Base-by-base conservation (phyloP, 331 rosid genomes). In the Acacia concinna region DNA sequence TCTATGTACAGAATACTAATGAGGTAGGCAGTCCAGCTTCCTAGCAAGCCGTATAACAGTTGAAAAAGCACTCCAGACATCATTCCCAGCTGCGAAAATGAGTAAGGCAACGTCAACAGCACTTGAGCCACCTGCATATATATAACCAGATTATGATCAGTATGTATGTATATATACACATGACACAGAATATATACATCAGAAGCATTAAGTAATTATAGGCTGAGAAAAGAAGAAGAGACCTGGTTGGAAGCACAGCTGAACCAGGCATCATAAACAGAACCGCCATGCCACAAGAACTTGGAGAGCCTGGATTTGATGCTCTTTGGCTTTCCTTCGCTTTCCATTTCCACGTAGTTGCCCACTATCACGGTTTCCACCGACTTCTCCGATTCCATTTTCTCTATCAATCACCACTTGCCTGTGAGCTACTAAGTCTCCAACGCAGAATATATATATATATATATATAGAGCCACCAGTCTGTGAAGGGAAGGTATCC, bases 211-310 rank as follows among this genome's bases (percentile, higher is more conserved):
- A 38, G 47, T 25, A 59, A 12, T 3, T 28, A 5, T 18, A 6
- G 21, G 4, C n/a, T 6, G 5, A 4, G 14, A 20, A 6, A 2
- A n/a, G n/a, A 12, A n/a, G 1, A 23, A 41, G 31, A 25, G 14
- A 90, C 97, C 95, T 92, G 97, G 84, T 92, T 91, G 35, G 96
- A 91, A 64, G 96, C 91, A 51, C 96, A 91, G 89, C 93, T 91
- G 76, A 91, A 91, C 97, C 97, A 92, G 31, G 97, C 97, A 80
- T 92, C 97, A 67, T 92, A 92, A 52, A 79, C 93, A 35, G 97
- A 92, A 20, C 97, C 97, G 32, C 97, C 97, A 37, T 92, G 96
- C 97, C 97, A 92, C 60, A 92, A 82, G 77, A 90, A 82, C 4
- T 84, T 82, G 56, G 91, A 86, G 23, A 92, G 79, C 78, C 67